These are phyloP conservation scores for Plasmodium falciparum DNA, from an alignment of 169 alveolate genomes.

Conservation along the genomic window DNA sequence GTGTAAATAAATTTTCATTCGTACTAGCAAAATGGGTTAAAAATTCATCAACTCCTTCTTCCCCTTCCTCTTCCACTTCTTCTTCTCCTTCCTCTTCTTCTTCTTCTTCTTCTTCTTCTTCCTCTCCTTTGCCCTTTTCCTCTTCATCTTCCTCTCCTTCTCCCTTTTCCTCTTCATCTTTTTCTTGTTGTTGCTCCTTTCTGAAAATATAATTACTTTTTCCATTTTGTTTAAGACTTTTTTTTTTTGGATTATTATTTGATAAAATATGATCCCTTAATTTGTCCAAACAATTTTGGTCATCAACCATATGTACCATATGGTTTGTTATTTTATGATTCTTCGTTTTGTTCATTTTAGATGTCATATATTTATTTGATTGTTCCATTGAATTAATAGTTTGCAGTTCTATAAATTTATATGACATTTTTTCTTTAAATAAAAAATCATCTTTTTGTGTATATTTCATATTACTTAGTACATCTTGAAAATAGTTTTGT, in stretches of 20 bases:
- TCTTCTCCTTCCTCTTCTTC: background rate
- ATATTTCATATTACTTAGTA: background rate
- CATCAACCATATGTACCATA: background rate
- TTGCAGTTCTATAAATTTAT: constrained; percentile 15
- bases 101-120: background rate
- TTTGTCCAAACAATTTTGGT: background rate
- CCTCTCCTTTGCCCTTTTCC: background rate
- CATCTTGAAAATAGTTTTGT: no score
- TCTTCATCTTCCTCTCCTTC: background rate
- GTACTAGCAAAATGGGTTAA: background rate
- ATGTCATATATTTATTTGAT: background rate
- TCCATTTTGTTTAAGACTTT: no score
- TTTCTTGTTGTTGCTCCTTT: background rate
- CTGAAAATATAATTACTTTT: no score
- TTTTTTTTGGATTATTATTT: background rate
- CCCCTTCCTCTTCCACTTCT: background rate
- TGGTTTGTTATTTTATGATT: background rate
- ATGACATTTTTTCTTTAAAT: constrained; percentile 35
- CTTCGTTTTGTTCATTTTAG: background rate
- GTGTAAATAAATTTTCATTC: constrained; percentile 14
- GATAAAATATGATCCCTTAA: background rate
- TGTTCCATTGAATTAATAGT: background rate
- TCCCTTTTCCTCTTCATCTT: background rate
- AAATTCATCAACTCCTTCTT: background rate
- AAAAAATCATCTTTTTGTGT: background rate